Base-by-base conservation (phyloP, 345 rosid species). In the Gynandropsis gynandra region DNA sequence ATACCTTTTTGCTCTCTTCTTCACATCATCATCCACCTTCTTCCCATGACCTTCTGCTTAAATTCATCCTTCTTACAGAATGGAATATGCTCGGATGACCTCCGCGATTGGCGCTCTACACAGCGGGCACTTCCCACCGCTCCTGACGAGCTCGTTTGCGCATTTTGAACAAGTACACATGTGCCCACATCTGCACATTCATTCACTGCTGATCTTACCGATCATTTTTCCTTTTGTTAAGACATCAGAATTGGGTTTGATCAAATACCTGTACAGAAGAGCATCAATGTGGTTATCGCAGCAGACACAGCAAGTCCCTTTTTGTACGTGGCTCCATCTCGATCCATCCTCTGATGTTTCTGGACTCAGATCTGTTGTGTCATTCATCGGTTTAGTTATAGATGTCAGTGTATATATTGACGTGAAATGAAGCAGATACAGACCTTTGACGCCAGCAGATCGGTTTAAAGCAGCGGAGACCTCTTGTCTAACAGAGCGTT, bases 131-230 rank as follows among this genome's bases (percentile, higher is more conserved):
- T 87, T 93, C 11, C 95, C 99, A 34, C 94, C 89, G 0, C 83
- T 81, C 11, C 95, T 86, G 33, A 88, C 73, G 64, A 93, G 75
- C 74, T 93, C 95, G 40, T 83, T 85, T 5, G 95, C 97, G 54
- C 97, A 88, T 72, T 85, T 83, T 52, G 90, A 85, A 54, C 97
- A 93, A 42, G 95, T 88, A 67, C 97, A 93, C 99, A 93, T 88
- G 72, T 93, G 99, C 40, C 99, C 99, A 12, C 99, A 93, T 74
- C 97, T 93, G 82, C 66, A 61, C 1, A 10, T 14, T 44, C 42
- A 17, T 54, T 9, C 49, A 8, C 16, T 17, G 17, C 8, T 50
- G 0, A 10, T 0, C 14, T 46, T 41, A 55, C 19, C 48, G 34
- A 1, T 34, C 18, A 24, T 37, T 50, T 43, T 11, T 20, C 11